phyloP scores from a whole-genome alignment of 805 yeast genomes.

The Candida nemodendra region DNA sequence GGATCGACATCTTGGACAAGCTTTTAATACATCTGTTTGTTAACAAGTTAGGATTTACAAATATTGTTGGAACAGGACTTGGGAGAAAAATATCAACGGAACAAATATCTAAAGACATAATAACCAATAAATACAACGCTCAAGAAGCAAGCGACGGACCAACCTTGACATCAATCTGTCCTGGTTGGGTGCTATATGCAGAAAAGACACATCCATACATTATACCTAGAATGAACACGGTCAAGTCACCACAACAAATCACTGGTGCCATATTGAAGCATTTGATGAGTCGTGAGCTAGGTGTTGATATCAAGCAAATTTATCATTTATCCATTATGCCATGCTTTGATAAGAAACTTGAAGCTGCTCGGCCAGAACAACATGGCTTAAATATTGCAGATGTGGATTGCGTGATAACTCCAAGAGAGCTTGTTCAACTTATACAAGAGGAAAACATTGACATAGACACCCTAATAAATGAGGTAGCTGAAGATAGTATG shows the following conservation, averaged over 20 bases:
- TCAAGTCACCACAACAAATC: slow-evolving; percentile 90
- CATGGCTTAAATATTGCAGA: slow-evolving; percentile 42
- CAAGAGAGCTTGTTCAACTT: slow-evolving; percentile 79
- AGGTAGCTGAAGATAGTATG: slow-evolving; percentile 14
- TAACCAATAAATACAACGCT: slow-evolving; percentile 10
- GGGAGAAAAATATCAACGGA: slow-evolving; percentile 69
- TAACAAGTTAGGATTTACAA: slow-evolving; percentile 61
- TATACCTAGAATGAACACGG: slow-evolving; percentile 64
- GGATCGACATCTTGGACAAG: slow-evolving; percentile 58
- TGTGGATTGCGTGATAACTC: slow-evolving; percentile 93
- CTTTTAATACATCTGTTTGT: slow-evolving; percentile 57
- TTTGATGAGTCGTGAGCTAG: slow-evolving; percentile 38
- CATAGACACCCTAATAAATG: slow-evolving; percentile 27
- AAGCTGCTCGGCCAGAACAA: slow-evolving; percentile 82
- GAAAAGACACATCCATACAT: slow-evolving; percentile 93
- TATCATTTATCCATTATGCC: slow-evolving; percentile 94
- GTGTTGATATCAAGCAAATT: slow-evolving; percentile 33
- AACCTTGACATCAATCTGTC: slow-evolving; percentile 73
- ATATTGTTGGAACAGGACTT: slow-evolving; percentile 80
- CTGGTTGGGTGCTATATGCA: slow-evolving; percentile 95
- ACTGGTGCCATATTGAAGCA: slow-evolving; percentile 77
- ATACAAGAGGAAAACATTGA: slow-evolving; percentile 52
- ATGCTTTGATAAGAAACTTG: slow-evolving; percentile 93
- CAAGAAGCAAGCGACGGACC: slow-evolving; percentile 39
- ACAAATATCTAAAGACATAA: slow-evolving; percentile 43